Evolutionary conservation across 345 rosid genomes (phyloP), one percentile per base, ranked within the genome.

Genomic region (Hevea brasiliensis): DNA sequence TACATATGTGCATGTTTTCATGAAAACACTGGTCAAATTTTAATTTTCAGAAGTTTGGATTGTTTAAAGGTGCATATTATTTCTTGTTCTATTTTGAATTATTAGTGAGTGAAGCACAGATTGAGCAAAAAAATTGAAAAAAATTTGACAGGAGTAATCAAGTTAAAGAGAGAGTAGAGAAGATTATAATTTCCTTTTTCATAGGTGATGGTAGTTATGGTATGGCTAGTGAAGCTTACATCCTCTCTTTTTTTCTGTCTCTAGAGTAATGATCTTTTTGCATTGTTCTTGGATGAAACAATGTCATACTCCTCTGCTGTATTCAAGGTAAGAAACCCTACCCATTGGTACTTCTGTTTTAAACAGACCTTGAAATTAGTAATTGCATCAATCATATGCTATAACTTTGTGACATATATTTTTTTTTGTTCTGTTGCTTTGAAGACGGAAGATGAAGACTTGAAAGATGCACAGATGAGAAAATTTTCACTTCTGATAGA

Each of bases 281-380:
- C 91, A 24, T 57, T 89, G 26, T 90, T 95, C 88, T 74, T 92
- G 86, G 96, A 89, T 61, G 96, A 95, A 80, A 87, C 96, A 37
- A 90, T 95, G 99, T 80, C 90, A 56, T 95, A 95, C 79, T 94
- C 98, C 10, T 86, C 87, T 26, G 97, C 92, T 1, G 81, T 95
- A 42, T 95, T 95, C 75, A 88, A 89, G 97, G 98, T 92, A 12
- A 41, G 74, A 15, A 40, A 65, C 60, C 61, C 35, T 7, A 27
- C 32, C 67, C 56, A 42, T 24, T 5, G 10, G 24, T 18, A 5
- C 18, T 40, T 48, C 59, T 57, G 23, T 35, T 12, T 60, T 23
- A 42, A 20, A 20, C 13, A 61, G 2, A 3, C 3, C 68, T 17
- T 26, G 56, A 48, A 24, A 48, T 51, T n/a, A 59, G 27, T 29